Conservation (phyloP, 305 asterid species). For the Fraxinus velutina region DNA sequence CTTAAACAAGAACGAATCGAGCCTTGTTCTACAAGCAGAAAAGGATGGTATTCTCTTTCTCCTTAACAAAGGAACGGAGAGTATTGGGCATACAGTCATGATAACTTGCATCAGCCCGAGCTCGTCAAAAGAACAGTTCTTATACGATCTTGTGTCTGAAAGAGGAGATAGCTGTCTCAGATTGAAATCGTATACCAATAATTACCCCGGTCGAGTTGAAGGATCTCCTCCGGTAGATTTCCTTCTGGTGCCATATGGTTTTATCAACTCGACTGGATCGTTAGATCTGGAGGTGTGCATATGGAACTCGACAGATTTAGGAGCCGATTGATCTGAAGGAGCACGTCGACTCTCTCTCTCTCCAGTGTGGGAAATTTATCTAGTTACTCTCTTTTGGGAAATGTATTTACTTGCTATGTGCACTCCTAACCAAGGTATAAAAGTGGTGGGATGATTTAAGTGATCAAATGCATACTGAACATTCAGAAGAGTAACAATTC, state of each 20-base stretch:
- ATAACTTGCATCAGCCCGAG: constrained; percentile 75
- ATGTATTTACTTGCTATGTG: constrained; percentile 18
- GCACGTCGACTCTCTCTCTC: background rate
- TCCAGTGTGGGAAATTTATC: constrained; percentile 13
- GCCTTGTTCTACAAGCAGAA: constrained; percentile 76
- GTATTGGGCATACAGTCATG: constrained; percentile 61
- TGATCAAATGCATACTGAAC: background rate
- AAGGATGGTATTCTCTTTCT: constrained; percentile 76
- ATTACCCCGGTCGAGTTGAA: constrained; percentile 70
- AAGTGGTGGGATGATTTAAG: background rate
- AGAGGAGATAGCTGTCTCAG: constrained; percentile 81
- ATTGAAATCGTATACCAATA: constrained; percentile 63
- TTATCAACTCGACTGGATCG: constrained; percentile 47
- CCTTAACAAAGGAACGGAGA: constrained; percentile 68
- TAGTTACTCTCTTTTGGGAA: constrained; percentile 13
- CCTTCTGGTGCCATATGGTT: constrained; percentile 72
- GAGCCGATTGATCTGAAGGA: constrained; percentile 35
- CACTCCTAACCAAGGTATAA: constrained; percentile 10
- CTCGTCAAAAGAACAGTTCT: constrained; percentile 54
- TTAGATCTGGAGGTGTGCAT: constrained; percentile 80
- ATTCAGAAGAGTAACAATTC: background rate
- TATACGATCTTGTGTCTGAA: constrained; percentile 69
- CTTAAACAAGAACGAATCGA: constrained; percentile 62
- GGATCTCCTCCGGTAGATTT: constrained; percentile 72
- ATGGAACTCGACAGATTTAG: constrained; percentile 66